Base-by-base conservation (phyloP, 1,139 yeast genomes). In the Blastobotrys ciferrii region DNA sequence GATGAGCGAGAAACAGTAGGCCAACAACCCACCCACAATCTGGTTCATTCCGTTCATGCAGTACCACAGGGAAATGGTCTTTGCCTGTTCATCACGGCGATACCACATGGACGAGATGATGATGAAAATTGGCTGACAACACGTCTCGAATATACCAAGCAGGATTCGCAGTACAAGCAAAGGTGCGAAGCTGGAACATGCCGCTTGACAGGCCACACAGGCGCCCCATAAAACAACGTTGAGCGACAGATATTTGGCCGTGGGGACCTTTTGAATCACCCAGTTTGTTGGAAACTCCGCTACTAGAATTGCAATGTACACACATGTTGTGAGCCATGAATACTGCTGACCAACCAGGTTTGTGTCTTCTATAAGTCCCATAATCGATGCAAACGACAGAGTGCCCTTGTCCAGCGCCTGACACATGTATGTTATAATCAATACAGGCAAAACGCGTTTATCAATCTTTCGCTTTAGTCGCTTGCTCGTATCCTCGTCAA, bases 341-440 rank as follows among this genome's bases (percentile, higher is more conserved):
- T 74, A 77, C 50, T 73, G 68, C 45, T 66, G 67, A n/a, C 75
- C 74, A 1, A 50, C 55, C 49, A 77, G 60, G 42, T 71, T 46
- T 18, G 62, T 57, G 45, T 73, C 78, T 7, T 56, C 59, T 33
- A 57, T 58, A 23, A 76, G 54, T 14, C 76, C 77, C 58, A 75
- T 70, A 46, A 76, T 65, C 4, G 78, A 73, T 20, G 79, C 75
- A 42, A 71, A 69, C 44, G 73, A 62, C 42, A 70, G 56, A 15
- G 74, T 65, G 5, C 69, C 72, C 55, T 75, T 75, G 55, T 75
- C 79, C 80, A 83, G 77, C 51, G 77, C 80, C 64, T 83, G 89
- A 39, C 39, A 58, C 80, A 75, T 70, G 80, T 72, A 42, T 78
- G 54, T 52, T 14, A 49, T 14, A 15, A 46, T 36, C 42, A 57